Evolutionary conservation across 331 rosid species (phyloP).

Genomic region (Quercus lobata): DNA sequence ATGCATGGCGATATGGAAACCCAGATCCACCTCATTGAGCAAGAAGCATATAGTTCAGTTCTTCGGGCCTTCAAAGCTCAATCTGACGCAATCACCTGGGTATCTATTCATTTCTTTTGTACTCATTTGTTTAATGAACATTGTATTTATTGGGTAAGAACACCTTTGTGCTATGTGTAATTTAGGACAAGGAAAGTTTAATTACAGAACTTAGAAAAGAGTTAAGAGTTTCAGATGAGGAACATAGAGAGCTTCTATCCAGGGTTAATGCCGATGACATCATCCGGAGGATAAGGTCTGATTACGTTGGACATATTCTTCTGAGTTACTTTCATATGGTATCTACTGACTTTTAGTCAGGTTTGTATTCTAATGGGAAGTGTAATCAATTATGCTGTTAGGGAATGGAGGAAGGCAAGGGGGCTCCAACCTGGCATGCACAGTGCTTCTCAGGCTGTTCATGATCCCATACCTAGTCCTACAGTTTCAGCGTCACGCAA

Average conservation of each 20-base stretch:
- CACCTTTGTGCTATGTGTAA: conserved; percentile 12
- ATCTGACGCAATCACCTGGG: conserved; percentile 95
- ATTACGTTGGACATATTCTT: conserved; percentile 3
- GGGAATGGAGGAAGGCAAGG: conserved; percentile 90
- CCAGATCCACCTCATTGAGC: conserved; percentile 89
- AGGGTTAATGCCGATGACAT: conserved; percentile 90
- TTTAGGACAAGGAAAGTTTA: conserved; percentile 91
- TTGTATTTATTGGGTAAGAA: background rate
- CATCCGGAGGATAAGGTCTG: conserved; percentile 68
- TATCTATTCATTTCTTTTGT: conserved; percentile 26
- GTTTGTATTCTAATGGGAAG: conserved; percentile 10
- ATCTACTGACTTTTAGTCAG: background rate
- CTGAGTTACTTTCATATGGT: conserved; percentile 1
- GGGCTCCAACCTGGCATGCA: conserved; percentile 59
- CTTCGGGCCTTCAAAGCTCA: conserved; percentile 98
- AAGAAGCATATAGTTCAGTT: conserved; percentile 92
- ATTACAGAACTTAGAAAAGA: conserved; percentile 98
- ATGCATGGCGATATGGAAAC: conserved; percentile 66
- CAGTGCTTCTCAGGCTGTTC: conserved; percentile 58
- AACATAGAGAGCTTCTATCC: conserved; percentile 83
- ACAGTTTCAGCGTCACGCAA: conserved; percentile 73
- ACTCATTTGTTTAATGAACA: background rate
- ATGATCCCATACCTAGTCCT: conserved; percentile 70
- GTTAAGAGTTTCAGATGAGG: conserved; percentile 97
- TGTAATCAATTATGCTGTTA: conserved; percentile 23